Percentiles rank a stretch among this genome's conserved stretches.
Conservation (phyloP, 78 protist species). For the Dictyostelium brefeldianum region DNA sequence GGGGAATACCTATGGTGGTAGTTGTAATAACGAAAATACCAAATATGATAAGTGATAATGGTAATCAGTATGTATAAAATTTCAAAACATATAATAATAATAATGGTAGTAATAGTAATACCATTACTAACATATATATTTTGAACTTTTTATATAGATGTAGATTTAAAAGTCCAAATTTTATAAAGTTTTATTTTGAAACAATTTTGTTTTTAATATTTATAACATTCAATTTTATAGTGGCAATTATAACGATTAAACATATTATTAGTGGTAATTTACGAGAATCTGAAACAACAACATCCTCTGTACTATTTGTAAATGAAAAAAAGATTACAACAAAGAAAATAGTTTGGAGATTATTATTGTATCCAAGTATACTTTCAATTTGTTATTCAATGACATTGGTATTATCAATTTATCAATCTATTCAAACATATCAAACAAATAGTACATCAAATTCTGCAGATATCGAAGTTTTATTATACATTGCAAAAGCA, state of each 20-base stretch:
- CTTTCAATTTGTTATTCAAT: constrained; percentile 35
- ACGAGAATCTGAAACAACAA: constrained; percentile 23
- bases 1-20: constrained; percentile 44
- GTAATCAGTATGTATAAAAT: constrained; percentile 28
- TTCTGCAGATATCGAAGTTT: not conserved
- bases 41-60: constrained; percentile 31
- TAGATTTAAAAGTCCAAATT: constrained; percentile 27
- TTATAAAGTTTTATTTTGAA: constrained; percentile 36
- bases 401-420: constrained; percentile 29
- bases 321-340: constrained; percentile 65
- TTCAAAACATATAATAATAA: not conserved
- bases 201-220: not conserved
- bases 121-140: not conserved
- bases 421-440: constrained; percentile 11
- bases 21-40: constrained; percentile 34
- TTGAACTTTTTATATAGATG: constrained; percentile 17
- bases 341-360: constrained; percentile 56
- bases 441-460: not conserved
- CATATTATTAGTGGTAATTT: constrained; percentile 43
- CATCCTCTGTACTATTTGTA: constrained; percentile 23
- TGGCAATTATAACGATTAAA: not conserved
- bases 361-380: constrained; percentile 47
- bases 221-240: constrained; percentile 35
- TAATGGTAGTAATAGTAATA: too few species aligned
- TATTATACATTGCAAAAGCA: constrained; percentile 5